These are phyloP conservation scores for Misopates orontium DNA, from an alignment of 257 asterid genomes.

Conservation along the genomic window DNA sequence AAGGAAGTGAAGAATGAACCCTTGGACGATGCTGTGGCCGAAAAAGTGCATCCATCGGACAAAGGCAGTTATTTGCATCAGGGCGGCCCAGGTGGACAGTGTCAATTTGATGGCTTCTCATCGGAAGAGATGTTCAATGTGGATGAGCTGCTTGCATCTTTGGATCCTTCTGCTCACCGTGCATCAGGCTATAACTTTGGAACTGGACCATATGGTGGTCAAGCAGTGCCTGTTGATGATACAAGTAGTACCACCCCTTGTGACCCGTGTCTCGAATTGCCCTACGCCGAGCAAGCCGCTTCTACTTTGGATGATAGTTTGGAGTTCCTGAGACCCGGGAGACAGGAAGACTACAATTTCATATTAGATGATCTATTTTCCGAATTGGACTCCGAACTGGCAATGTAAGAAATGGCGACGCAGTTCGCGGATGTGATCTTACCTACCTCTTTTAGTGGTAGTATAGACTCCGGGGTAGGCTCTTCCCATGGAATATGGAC, in stretches of 20 bases:
- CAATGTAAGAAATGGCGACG: neutral
- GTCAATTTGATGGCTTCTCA: neutral
- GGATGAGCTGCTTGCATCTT: slow-evolving; percentile 18
- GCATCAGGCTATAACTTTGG: neutral
- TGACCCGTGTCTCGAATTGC: too few species aligned
- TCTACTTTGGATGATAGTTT: slow-evolving; percentile 16
- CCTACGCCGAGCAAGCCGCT: neutral
- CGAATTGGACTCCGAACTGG: slow-evolving; percentile 19
- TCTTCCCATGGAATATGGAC: too few species aligned
- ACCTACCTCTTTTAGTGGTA: too few species aligned
- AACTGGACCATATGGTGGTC: neutral
- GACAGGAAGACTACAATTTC: slow-evolving; percentile 24
- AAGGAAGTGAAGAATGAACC: neutral
- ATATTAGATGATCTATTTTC: slow-evolving; percentile 17
- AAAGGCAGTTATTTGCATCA: neutral
- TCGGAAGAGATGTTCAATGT: slow-evolving; percentile 15
- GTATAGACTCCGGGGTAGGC: too few species aligned
- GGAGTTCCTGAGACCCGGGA: slow-evolving; percentile 26
- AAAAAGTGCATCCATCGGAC: neutral
- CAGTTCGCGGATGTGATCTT: too few species aligned
- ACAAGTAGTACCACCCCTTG: too few species aligned
- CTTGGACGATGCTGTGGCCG: neutral
- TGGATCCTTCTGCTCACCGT: slow-evolving; percentile 15
- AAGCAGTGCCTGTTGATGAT: neutral
- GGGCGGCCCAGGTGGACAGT: neutral